Evolutionary conservation across 768 basidiomycete species (phyloP).

Genomic region (Gymnopilus dilepis): DNA sequence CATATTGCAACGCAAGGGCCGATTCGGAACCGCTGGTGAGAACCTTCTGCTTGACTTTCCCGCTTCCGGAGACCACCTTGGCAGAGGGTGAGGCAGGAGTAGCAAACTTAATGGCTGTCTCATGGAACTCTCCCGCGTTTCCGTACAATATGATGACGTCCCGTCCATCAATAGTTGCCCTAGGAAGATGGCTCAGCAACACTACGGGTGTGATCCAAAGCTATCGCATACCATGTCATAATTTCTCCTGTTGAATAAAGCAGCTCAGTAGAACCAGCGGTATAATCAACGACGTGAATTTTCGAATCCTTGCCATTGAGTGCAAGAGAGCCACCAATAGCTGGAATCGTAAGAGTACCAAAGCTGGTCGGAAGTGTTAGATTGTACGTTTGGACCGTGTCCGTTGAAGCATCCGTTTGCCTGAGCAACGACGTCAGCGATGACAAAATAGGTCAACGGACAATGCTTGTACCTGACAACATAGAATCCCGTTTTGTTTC

Average conservation of each 20-base stretch:
- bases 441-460: neutral
- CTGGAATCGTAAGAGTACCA: conserved; percentile 47
- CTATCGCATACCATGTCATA: conserved; percentile 45
- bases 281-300: conserved; percentile 55
- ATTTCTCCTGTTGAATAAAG: conserved; percentile 56
- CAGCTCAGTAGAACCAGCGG: conserved; percentile 46
- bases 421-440: conserved; percentile 21
- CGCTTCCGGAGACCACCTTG: conserved; percentile 40
- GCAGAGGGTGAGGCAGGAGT: conserved; percentile 31
- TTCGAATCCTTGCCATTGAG: conserved; percentile 60
- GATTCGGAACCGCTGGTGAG: conserved; percentile 32
- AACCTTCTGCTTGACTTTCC: conserved; percentile 39
- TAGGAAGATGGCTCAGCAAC: conserved; percentile 17
- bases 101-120: conserved; percentile 50
- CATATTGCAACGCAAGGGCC: conserved; percentile 48
- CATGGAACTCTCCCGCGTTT: conserved; percentile 51
- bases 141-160: conserved; percentile 55
- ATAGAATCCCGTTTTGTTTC: conserved; percentile 53
- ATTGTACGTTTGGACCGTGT: conserved; percentile 44
- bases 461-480: conserved; percentile 39
- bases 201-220: neutral
- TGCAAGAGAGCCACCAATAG: conserved; percentile 46
- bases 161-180: conserved; percentile 54
- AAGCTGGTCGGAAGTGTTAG: conserved; percentile 51
- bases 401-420: conserved; percentile 46